Evolutionary conservation across 768 basidiomycete species (phyloP).

Genomic region (Suillus placidus): DNA sequence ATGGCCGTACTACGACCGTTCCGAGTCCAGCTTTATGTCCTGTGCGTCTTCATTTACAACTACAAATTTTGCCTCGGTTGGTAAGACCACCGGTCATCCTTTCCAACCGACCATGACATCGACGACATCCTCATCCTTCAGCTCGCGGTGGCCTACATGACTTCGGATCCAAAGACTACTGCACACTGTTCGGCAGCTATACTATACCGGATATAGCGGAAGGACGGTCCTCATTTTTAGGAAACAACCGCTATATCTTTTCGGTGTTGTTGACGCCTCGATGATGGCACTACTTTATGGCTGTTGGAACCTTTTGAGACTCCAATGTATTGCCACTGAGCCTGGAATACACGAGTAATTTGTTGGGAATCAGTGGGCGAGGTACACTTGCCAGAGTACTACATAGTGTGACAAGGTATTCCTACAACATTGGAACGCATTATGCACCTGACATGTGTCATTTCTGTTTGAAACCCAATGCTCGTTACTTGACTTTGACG

Average conservation of each 20-base stretch:
- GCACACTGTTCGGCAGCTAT: not conserved
- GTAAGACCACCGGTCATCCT: slow-evolving; percentile 30
- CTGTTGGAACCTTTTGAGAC: not conserved
- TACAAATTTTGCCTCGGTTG: slow-evolving; percentile 32
- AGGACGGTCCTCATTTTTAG: not conserved
- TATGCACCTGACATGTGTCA: not conserved
- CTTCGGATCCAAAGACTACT: not conserved
- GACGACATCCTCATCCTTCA: slow-evolving; percentile 17
- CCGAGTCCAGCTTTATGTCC: slow-evolving; percentile 32
- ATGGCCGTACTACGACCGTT: slow-evolving; percentile 29
- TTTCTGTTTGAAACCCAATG: too few species aligned
- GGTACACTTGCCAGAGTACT: too few species aligned
- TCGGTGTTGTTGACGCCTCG: not conserved
- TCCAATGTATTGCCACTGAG: not conserved
- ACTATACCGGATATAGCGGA: not conserved
- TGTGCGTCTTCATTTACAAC: slow-evolving; percentile 33
- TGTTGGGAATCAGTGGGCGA: too few species aligned
- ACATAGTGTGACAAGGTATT: not conserved
- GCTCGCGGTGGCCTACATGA: not conserved
- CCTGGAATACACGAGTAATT: too few species aligned
- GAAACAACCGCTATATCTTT: not conserved
- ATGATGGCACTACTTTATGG: not conserved
- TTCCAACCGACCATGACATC: slow-evolving; percentile 21
- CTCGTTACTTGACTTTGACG: slow-evolving; percentile 27
- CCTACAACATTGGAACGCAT: not conserved